Evolutionary conservation across 2,329 filamentous ascomycete species (phyloP), one percentile per base, ranked within the genome.

Genomic region (Calonectria hawksworthii): DNA sequence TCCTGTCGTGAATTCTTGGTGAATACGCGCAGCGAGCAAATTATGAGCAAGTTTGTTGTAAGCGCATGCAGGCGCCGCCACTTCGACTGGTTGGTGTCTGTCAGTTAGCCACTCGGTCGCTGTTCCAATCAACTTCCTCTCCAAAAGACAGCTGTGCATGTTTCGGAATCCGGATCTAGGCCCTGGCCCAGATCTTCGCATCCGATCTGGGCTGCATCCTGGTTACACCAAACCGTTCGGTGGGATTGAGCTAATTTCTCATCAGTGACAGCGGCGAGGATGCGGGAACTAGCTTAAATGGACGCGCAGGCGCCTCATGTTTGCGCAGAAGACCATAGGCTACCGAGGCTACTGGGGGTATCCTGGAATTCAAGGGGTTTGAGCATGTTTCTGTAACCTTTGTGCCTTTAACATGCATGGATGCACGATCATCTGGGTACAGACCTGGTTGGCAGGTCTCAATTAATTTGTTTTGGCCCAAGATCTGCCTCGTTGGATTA

Each of bases 41-140:
- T 65, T 72, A 72, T 72, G 64, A 68, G 70, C 64, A 68, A 63
- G 70, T 72, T 72, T 68, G 26, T 63, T 56, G 50, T 18, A 72
- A 50, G 38, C 63, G 30, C 13, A 67, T 51, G 28, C 51, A 28
- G 54, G 47, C 18, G 41, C 63, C 63, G 47, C 63, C 44, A 51
- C 51, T 30, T 59, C 26, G 10, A 28, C 18, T 30, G 4, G 13
- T 47, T 28, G 28, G 36, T 30, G 26, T 16, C 44, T 16, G 52
- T 30, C 18, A 32, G 32, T 41, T 23, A 28, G 21, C 38, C 47
- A 52, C 44, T 59, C 16, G 18, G 34, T 13, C 16, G 21, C 14
- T 14, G 68, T 54, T 41, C 56, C 70, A 68, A 64, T 64, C 54
- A 71, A 28, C 34, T 5, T 28, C 7, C 36, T 63, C 26, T 54